Evolutionary conservation across 2,329 filamentous ascomycete genomes (phyloP).

Genomic region (Trichophyton schoenleinii): DNA sequence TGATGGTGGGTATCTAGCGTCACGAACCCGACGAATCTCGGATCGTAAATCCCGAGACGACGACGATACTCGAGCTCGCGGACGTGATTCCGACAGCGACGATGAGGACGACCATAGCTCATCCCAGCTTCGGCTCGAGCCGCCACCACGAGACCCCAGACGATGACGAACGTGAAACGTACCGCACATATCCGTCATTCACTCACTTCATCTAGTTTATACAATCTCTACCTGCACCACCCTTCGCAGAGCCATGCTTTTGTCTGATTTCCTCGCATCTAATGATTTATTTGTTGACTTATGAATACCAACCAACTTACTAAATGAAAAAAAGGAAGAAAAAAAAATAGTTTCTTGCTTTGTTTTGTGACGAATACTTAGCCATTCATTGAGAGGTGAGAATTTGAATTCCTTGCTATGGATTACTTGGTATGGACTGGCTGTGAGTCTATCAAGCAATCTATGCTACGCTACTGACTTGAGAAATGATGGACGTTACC

Average conservation of each 20-base stretch:
- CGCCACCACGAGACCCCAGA: background rate
- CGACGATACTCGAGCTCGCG: slow-evolving; percentile 26
- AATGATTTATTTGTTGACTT: background rate
- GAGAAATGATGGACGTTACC: background rate
- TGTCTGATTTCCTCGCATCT: background rate
- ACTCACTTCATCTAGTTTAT: background rate
- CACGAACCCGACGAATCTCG: slow-evolving; percentile 16
- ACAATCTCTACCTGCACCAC: background rate
- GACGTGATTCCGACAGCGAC: slow-evolving; percentile 21
- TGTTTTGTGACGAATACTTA: background rate
- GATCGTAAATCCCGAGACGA: slow-evolving; percentile 30
- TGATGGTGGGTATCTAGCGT: background rate
- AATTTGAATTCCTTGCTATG: background rate
- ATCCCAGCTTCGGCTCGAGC: background rate
- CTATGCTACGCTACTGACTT: background rate
- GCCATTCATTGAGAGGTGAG: background rate
- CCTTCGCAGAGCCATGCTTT: background rate
- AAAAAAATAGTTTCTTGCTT: background rate
- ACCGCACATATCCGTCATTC: background rate
- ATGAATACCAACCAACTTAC: background rate
- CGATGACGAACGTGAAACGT: background rate
- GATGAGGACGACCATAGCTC: slow-evolving; percentile 21
- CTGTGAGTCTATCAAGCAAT: background rate
- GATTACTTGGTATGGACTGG: background rate
- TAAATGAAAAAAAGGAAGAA: background rate